Evolutionary conservation across 768 basidiomycete genomes (phyloP).

Genomic region (Mycena chlorophos): DNA sequence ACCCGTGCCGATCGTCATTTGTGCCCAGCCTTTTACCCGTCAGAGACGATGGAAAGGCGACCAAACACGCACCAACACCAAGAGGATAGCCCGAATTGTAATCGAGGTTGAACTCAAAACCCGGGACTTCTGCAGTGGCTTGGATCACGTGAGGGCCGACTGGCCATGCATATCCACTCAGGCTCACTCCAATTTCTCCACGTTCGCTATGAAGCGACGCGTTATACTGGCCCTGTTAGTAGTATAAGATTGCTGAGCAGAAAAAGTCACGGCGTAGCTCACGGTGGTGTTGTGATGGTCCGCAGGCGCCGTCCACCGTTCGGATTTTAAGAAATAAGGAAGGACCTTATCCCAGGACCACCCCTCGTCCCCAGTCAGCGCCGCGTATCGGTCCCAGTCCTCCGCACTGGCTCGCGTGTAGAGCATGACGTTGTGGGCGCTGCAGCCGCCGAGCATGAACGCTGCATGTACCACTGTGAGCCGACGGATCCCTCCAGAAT

Average conservation of each 20-base stretch:
- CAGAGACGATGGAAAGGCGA: neutral
- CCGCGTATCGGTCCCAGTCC: neutral
- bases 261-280: neutral
- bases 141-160: neutral
- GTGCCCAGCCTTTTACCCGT: constrained; percentile 5
- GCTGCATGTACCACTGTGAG: neutral
- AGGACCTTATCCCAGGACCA: neutral
- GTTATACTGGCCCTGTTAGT: neutral
- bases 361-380: neutral
- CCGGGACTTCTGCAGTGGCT: neutral
- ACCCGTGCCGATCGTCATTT: constrained; percentile 11
- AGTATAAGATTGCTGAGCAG: neutral
- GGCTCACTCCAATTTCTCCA: neutral
- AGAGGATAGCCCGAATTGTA: neutral
- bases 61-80: neutral
- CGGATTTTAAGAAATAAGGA: neutral
- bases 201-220: neutral
- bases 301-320: neutral
- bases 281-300: neutral
- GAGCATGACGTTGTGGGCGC: constrained; percentile 7
- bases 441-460: constrained; percentile 11
- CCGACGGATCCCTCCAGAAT: neutral
- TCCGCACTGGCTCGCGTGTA: neutral
- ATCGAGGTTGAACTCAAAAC: neutral
- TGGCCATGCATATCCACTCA: neutral